Percentiles rank a stretch among this genome's conserved stretches.
These are phyloP conservation scores for Pestalotiopsis sp. DNA, from an alignment of 2,329 filamentous ascomycete genomes.

Conservation along the genomic window DNA sequence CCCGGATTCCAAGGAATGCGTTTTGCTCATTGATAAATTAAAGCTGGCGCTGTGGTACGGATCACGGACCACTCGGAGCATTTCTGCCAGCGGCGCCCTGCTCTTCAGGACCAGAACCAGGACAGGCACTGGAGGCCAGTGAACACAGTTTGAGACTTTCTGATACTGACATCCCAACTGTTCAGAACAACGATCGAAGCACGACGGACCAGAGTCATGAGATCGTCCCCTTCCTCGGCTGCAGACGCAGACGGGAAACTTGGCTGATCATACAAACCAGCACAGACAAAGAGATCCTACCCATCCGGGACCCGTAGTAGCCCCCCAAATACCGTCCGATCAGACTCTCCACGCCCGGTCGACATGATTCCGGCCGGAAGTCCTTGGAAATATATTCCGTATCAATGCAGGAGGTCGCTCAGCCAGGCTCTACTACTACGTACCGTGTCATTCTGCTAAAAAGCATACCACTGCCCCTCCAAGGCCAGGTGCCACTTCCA, in stretches of 20 bases:
- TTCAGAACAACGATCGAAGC: no score
- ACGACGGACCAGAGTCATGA: no score
- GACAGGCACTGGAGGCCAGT: neutral
- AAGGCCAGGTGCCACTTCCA: neutral
- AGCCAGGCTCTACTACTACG: neutral
- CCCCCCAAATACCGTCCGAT: neutral
- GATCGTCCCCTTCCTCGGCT: no score
- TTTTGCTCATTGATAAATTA: neutral
- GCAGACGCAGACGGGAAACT: no score
- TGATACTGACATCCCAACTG: no score
- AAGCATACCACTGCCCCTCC: neutral
- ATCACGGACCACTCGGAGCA: conserved; percentile 9
- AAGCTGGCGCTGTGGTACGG: conserved; percentile 8
- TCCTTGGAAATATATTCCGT: neutral
- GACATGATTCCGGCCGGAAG: neutral
- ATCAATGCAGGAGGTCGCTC: conserved; percentile 6
- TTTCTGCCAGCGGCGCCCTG: conserved; percentile 4
- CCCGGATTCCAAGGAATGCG: conserved; percentile 3
- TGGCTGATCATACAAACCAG: neutral
- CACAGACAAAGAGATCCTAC: neutral
- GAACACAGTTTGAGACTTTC: neutral
- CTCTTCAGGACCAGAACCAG: neutral
- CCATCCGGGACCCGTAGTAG: neutral
- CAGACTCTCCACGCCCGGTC: conserved; percentile 3
- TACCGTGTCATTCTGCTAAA: conserved; percentile 1